Evolutionary conservation across 2,329 filamentous ascomycete genomes (phyloP).

Genomic region (Arthrinium phaeospermum): DNA sequence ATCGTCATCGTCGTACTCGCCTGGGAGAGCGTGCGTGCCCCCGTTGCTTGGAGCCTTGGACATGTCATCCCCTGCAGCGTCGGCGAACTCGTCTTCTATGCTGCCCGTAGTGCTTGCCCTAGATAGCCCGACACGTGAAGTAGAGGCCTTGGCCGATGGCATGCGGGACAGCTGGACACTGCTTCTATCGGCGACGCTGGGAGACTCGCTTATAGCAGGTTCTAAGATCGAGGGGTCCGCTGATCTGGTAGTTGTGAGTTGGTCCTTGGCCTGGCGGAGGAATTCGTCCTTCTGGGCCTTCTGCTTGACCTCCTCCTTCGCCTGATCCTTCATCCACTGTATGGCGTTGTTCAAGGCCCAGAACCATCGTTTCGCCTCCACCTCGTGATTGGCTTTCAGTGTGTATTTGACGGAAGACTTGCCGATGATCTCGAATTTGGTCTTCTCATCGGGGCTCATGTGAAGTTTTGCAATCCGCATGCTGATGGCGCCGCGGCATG

Average conservation of each 20-base stretch:
- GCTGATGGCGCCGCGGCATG: slow-evolving; percentile 96
- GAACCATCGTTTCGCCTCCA: slow-evolving; percentile 98
- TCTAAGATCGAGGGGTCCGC: slow-evolving; percentile 53
- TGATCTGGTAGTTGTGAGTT: slow-evolving; percentile 60
- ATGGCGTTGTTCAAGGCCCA: slow-evolving; percentile 99
- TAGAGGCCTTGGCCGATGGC: slow-evolving; percentile 42
- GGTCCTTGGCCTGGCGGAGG: slow-evolving; percentile 78
- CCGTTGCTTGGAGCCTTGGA: slow-evolving; percentile 41
- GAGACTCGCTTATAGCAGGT: slow-evolving; percentile 53
- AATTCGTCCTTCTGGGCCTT: slow-evolving; percentile 76
- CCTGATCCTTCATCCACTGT: slow-evolving; percentile 97
- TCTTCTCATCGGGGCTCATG: slow-evolving; percentile 97
- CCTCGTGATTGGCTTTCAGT: slow-evolving; percentile 95
- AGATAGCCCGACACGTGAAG: slow-evolving; percentile 40
- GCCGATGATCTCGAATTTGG: slow-evolving; percentile 95
- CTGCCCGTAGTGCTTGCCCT: slow-evolving; percentile 55
- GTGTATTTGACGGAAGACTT: slow-evolving; percentile 99
- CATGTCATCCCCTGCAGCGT: slow-evolving; percentile 47
- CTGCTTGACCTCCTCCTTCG: slow-evolving; percentile 84
- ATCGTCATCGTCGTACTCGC: slow-evolving; percentile 63
- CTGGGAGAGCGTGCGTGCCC: slow-evolving; percentile 30
- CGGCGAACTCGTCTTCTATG: slow-evolving; percentile 56
- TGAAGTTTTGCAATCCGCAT: slow-evolving; percentile 95
- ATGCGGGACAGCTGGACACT: slow-evolving; percentile 53
- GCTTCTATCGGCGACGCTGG: slow-evolving; percentile 56